A percentile compares a stretch with the other conserved stretches of the same genome.
These are phyloP conservation scores for Obba rivulosa DNA, from an alignment of 768 basidiomycete genomes.

Conservation along the genomic window DNA sequence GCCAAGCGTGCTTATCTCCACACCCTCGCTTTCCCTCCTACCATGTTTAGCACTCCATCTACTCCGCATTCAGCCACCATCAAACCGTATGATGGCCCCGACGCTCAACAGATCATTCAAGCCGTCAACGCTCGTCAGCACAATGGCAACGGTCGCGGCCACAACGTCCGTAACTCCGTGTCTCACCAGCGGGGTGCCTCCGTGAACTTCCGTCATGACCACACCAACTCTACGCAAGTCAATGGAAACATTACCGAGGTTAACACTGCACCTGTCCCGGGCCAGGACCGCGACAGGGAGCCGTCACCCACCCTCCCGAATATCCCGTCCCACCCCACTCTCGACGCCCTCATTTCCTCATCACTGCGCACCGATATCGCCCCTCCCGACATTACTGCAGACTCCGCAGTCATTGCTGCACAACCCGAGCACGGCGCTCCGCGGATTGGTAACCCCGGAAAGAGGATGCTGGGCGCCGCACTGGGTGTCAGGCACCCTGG, in stretches of 20 bases:
- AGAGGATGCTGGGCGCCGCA: constrained; percentile 84
- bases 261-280: constrained; percentile 14
- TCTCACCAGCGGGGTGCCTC: constrained; percentile 24
- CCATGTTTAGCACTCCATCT: constrained; percentile 54
- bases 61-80: constrained; percentile 56
- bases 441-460: constrained; percentile 83
- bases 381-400: constrained; percentile 36
- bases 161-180: constrained; percentile 49
- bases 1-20: constrained; percentile 95
- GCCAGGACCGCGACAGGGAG: constrained; percentile 47
- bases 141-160: constrained; percentile 60
- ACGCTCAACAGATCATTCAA: constrained; percentile 83
- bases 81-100: constrained; percentile 90
- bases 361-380: constrained; percentile 54
- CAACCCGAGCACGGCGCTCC: constrained; percentile 56
- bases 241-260: constrained; percentile 25
- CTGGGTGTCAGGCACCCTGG: constrained; percentile 79
- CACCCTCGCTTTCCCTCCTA: constrained; percentile 77
- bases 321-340: constrained; percentile 76
- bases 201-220: constrained; percentile 20
- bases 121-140: constrained; percentile 72
- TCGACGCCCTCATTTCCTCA: constrained; percentile 80
- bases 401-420: constrained; percentile 65
- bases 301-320: constrained; percentile 80
- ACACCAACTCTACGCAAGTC: constrained; percentile 9